Conservation (phyloP, 2,329 filamentous ascomycete genomes). For the Uncinocarpus reesii region DNA sequence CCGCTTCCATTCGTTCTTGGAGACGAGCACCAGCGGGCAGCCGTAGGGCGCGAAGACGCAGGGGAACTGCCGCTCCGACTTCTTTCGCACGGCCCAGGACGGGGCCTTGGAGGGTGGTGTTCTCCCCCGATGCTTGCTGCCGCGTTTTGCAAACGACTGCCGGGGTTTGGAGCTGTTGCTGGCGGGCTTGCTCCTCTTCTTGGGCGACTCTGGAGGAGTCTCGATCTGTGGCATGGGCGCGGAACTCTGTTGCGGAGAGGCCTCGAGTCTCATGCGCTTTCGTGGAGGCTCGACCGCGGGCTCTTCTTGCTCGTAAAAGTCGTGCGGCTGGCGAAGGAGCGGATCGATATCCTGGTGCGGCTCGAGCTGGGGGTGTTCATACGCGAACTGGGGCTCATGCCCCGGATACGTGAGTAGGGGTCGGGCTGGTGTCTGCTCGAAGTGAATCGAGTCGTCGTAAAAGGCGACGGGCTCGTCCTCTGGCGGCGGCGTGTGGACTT, state of each 20-base stretch:
- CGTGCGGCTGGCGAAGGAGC: not conserved
- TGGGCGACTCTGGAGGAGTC: not conserved
- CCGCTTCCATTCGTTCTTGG: conserved; percentile 93
- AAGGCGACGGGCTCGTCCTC: not conserved
- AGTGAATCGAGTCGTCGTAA: not conserved
- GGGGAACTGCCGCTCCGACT: conserved; percentile 35
- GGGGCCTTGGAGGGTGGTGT: not conserved
- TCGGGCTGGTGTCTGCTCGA: not conserved
- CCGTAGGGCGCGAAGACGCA: conserved; percentile 73
- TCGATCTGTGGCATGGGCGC: not conserved
- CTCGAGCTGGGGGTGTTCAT: not conserved
- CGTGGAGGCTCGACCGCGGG: not conserved
- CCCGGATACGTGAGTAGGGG: not conserved
- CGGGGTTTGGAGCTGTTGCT: not conserved
- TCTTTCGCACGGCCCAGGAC: conserved; percentile 1
- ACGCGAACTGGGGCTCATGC: not conserved
- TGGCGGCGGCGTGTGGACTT: conserved; percentile 7
- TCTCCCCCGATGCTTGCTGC: not conserved
- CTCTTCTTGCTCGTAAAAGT: not conserved
- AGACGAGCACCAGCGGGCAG: conserved; percentile 60
- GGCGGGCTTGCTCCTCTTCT: conserved; percentile 3
- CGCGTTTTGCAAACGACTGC: not conserved
- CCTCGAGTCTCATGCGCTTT: conserved; percentile 8
- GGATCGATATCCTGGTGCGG: conserved; percentile 4
- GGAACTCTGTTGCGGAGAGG: not conserved